Conservation (phyloP, 768 basidiomycete species). For the Lactarius sanguifluus region DNA sequence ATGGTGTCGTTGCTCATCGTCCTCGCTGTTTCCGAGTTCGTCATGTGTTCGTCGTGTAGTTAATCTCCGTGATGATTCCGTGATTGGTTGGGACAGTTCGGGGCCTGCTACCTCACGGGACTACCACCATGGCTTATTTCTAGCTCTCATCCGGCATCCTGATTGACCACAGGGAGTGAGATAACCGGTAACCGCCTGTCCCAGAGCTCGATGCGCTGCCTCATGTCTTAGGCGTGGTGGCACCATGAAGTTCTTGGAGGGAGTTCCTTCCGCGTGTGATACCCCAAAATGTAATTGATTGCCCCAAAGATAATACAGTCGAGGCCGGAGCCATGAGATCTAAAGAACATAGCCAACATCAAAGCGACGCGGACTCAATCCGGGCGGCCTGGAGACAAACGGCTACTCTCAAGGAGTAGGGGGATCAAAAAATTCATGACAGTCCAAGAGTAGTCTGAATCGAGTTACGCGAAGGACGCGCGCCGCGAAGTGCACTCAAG, state of each 20-base stretch:
- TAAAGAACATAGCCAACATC: background rate
- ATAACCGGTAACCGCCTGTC: background rate
- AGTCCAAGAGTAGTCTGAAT: constrained; percentile 40
- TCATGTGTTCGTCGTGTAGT: background rate
- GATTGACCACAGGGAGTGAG: no score
- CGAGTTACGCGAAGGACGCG: constrained; percentile 34
- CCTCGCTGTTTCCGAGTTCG: background rate
- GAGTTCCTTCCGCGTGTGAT: background rate
- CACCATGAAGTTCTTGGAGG: background rate
- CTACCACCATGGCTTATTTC: no score
- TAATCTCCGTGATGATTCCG: background rate
- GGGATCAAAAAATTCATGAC: constrained; percentile 28
- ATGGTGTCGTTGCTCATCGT: background rate
- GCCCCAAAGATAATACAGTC: background rate
- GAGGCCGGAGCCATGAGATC: background rate
- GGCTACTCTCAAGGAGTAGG: constrained; percentile 14
- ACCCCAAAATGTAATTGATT: background rate
- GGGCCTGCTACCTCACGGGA: background rate
- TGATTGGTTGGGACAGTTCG: background rate
- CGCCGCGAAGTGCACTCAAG: constrained; percentile 37
- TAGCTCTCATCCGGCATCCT: no score
- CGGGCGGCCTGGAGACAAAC: background rate
- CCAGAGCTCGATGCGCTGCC: background rate
- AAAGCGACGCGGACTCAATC: background rate
- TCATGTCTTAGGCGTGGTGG: background rate